Conservation (phyloP, 441 rosid genomes). For the Caryocar brasiliense region DNA sequence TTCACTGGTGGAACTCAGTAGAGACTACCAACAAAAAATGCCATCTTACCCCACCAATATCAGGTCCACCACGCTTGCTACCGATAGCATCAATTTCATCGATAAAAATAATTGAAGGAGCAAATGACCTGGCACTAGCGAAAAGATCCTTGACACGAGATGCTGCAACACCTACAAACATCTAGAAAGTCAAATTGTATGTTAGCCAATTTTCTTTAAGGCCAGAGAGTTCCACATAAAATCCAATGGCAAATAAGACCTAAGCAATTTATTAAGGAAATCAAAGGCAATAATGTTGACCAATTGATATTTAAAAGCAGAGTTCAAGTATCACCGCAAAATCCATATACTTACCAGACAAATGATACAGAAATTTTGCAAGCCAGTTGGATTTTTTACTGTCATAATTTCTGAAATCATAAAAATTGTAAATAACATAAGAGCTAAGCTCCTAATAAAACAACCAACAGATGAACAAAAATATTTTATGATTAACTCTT, state of each 20-base stretch:
- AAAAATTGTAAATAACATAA: too few species aligned
- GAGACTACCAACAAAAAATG: background rate
- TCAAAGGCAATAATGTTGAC: too few species aligned
- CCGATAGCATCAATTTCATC: slow-evolving; percentile 99
- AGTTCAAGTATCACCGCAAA: too few species aligned
- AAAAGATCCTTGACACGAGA: slow-evolving; percentile 98
- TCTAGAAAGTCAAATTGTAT: slow-evolving; percentile 32
- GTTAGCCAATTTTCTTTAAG: slow-evolving; percentile 13
- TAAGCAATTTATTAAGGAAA: background rate
- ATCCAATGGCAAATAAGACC: background rate
- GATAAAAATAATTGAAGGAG: slow-evolving; percentile 88
- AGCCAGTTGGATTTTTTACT: too few species aligned
- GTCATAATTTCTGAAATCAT: too few species aligned
- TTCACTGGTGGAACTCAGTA: background rate
- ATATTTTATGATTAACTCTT: too few species aligned
- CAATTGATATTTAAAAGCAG: too few species aligned
- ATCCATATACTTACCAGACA: too few species aligned
- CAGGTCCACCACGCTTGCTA: slow-evolving; percentile 96
- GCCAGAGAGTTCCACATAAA: background rate
- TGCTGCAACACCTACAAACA: slow-evolving; percentile 98
- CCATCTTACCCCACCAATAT: slow-evolving; percentile 87
- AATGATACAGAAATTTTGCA: too few species aligned
- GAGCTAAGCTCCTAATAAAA: too few species aligned
- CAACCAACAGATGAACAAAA: too few species aligned
- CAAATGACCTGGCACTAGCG: slow-evolving; percentile 80